Evolutionary conservation across 257 asterid species (phyloP).

Genomic region (Solanum chilense): DNA sequence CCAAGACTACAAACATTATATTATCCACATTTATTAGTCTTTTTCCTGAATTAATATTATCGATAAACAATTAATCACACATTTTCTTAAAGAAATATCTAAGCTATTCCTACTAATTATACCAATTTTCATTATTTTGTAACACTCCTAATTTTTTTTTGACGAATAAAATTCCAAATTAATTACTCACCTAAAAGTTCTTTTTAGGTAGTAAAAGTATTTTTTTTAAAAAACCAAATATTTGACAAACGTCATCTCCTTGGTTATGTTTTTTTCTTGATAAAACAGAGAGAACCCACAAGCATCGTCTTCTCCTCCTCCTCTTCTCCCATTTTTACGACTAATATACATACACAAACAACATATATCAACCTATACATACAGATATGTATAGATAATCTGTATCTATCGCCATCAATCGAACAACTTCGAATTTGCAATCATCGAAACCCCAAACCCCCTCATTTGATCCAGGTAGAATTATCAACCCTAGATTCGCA

Average conservation of each 20-base stretch:
- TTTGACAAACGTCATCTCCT: constrained; percentile 21
- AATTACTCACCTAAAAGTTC: neutral
- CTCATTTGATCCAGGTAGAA: constrained; percentile 20
- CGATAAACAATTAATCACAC: neutral
- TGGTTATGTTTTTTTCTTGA: constrained; percentile 6
- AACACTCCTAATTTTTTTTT: neutral
- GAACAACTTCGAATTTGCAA: constrained; percentile 21
- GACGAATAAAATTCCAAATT: neutral
- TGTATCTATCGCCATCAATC: constrained; percentile 4
- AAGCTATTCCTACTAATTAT: neutral
- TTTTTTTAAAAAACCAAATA: neutral
- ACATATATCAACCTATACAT: neutral
- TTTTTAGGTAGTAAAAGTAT: neutral
- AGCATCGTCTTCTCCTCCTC: constrained; percentile 1
- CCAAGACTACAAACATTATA: too few species aligned
- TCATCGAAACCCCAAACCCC: constrained; percentile 8
- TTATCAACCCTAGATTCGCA: constrained; percentile 13
- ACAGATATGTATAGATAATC: neutral
- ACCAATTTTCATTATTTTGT: neutral
- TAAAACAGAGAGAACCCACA: neutral
- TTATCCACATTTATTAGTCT: too few species aligned
- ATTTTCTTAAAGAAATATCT: neutral
- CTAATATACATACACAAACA: neutral
- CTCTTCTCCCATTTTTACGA: constrained; percentile 4
- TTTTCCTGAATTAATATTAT: neutral